Base-by-base conservation (phyloP, 2,329 filamentous ascomycete genomes). In the Colletotrichum musae region DNA sequence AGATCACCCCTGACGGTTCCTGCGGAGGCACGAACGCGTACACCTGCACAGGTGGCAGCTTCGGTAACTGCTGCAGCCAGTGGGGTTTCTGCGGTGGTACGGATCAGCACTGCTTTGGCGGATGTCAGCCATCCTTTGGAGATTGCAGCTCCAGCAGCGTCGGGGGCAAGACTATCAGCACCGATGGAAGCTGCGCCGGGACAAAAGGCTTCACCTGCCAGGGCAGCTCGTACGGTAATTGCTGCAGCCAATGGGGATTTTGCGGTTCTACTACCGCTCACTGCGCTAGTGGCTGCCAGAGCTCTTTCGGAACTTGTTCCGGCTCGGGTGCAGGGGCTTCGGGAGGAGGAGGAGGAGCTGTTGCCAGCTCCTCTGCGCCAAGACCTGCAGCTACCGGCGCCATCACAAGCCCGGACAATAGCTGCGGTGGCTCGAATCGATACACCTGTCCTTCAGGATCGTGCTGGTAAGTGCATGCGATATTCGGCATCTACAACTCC, bases 391-490 rank as follows among this genome's bases (percentile, higher is more conserved):
- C 64, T n/a, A 65, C 54, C 10, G 51, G 61, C 32, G 39, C 5
- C 24, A 64, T 57, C 16, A 43, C 24, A 7, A 68, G 64, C 0
- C 72, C 77, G 12, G 79, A 84, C 51, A 81, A 80, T n/a, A 76
- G 74, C 18, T 85, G 83, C 59, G 83, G 81, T 21, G 81, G 79
- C 53, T 71, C 77, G n/a, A 77, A 76, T 15, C 79, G 78, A 12
- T 80, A 79, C 69, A 84, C 80, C 15, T 85, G 83, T 70, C 32
- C 68, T 4, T n/a, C 48, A 1, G 64, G 68, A 0, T n/a, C 32
- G 16, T 74, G 73, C 53, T 74, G 73, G 64, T 68, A 16, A 64
- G 64, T 58, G 15, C 6, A 36, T 36, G 7, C 32, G 10, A 10
- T 36, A 36, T 10, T 10, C 32, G 32, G 32, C 32, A 2, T 2